Percentiles rank a stretch among this genome's conserved stretches.
phyloP scores from a whole-genome alignment of 164 flowering plant genomes.

The Magnolia officinalis region DNA sequence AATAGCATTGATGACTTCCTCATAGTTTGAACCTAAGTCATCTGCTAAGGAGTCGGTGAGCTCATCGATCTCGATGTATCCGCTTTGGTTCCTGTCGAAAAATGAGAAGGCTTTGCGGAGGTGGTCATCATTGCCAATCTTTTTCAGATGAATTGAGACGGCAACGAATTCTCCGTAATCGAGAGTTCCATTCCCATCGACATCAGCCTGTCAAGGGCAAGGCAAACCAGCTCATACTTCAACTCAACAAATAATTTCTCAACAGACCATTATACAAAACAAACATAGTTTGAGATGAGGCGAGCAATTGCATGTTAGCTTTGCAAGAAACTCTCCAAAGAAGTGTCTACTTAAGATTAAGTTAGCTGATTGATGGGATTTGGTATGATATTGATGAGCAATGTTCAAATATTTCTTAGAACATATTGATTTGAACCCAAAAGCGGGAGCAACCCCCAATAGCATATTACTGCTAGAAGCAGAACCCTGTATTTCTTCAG shows the following conservation, averaged over 20 bases:
- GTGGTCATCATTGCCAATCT: slow-evolving; percentile 81
- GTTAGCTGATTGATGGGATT: neutral
- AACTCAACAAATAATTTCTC: neutral
- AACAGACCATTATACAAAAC: neutral
- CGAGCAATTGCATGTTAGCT: neutral
- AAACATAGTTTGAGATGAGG: neutral
- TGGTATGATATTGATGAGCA: neutral
- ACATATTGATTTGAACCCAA: no score
- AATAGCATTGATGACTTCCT: slow-evolving; percentile 79
- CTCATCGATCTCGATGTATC: slow-evolving; percentile 82
- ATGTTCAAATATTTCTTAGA: no score
- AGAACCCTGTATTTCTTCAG: no score
- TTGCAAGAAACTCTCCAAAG: neutral
- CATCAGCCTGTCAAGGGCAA: slow-evolving; percentile 65
- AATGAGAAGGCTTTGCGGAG: slow-evolving; percentile 70
- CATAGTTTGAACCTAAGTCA: slow-evolving; percentile 58
- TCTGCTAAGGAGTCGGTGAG: slow-evolving; percentile 64
- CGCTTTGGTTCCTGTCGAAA: slow-evolving; percentile 67
- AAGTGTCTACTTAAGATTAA: neutral
- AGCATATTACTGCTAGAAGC: no score
- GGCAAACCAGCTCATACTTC: neutral
- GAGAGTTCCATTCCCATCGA: slow-evolving; percentile 68
- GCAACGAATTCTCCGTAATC: slow-evolving; percentile 83
- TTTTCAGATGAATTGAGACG: slow-evolving; percentile 73
- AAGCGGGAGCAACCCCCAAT: no score